A percentile compares a stretch with the other conserved stretches of the same genome.
These are phyloP conservation scores for Solioccasus polychromus DNA, from an alignment of 768 basidiomycete genomes.

Conservation along the genomic window DNA sequence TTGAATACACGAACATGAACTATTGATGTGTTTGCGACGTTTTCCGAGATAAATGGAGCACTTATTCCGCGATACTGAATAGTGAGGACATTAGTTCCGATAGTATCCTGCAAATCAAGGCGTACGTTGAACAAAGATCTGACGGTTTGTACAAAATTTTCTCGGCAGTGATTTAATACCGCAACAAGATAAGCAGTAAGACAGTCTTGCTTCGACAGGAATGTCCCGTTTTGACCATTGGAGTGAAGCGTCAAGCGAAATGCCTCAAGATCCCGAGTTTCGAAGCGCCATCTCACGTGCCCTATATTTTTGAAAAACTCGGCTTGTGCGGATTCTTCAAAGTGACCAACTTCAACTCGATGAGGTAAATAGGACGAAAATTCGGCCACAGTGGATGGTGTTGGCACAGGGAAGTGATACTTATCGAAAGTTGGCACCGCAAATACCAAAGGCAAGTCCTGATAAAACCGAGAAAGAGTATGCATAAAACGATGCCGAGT, in stretches of 20 bases:
- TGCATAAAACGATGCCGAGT: constrained; percentile 24
- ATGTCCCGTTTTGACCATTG: no score
- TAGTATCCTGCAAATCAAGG: background rate
- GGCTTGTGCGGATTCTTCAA: constrained; percentile 9
- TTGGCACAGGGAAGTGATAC: constrained; percentile 10
- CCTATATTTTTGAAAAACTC: constrained; percentile 1
- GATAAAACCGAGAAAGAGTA: constrained; percentile 24
- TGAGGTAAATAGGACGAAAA: constrained; percentile 20
- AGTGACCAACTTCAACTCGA: constrained; percentile 10
- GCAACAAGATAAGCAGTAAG: constrained; percentile 27
- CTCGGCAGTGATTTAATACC: constrained; percentile 16
- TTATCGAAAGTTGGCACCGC: constrained; percentile 20
- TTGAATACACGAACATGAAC: constrained; percentile 11
- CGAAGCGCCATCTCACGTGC: constrained; percentile 8
- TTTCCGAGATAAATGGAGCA: constrained; percentile 9
- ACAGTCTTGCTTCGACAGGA: constrained; percentile 26
- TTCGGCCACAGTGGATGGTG: constrained; percentile 4
- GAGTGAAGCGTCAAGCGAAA: constrained; percentile 8
- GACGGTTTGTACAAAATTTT: constrained; percentile 12
- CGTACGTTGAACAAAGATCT: constrained; percentile 26
- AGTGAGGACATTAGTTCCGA: background rate
- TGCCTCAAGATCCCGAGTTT: constrained; percentile 1
- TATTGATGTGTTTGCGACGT: constrained; percentile 16
- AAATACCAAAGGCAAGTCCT: constrained; percentile 5
- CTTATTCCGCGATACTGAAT: constrained; percentile 15